Evolutionary conservation across 805 yeast species (phyloP), one percentile per base, ranked within the genome.

Genomic region (Candida multigemmis): DNA sequence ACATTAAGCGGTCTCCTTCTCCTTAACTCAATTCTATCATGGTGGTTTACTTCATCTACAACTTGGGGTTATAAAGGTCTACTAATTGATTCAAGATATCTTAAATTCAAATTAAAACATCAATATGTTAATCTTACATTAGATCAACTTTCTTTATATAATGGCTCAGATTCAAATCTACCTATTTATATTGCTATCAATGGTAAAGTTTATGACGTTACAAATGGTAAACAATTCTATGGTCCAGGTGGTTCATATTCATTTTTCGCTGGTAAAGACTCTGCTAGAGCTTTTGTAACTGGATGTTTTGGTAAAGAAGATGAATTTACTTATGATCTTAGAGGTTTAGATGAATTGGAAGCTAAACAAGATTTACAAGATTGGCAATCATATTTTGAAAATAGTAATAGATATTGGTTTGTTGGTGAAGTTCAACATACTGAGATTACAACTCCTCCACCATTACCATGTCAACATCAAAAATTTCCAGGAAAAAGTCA

Each of bases 241-340:
- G 81, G 80, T 0, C 75, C 76, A 1, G 50, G 59, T 1, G 50
- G 50, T 9, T 42, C 71, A 1, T 80, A 80, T 44, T 40, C 57
- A 7, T 51, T 62, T 22, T 67, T 80, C 40, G 65, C 76, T 17
- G 91, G 89, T 1, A 54, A 54, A 22, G 91, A 80, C 46, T 70
- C 74, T 21, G 76, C 85, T 3, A 53, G 87, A 16, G 80, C 79
- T 12, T 77, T 68, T 40, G 75, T 69, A 3, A 79, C 84, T 1
- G 87, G 87, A 3, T 79, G 86, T 40, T 72, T 80, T 32, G 45
- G 51, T 21, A 59, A 60, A 18, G 46, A 40, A 10, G 71, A 68
- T 18, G 79, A 79, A 40, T 61, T 63, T 34, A 78, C 87, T 0
- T 65, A 71, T 45, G 89, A 81, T 44, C 48, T 80, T 22, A 51